phyloP scores from a whole-genome alignment of 2,329 filamentous ascomycete genomes.

The Venturia nashicola region DNA sequence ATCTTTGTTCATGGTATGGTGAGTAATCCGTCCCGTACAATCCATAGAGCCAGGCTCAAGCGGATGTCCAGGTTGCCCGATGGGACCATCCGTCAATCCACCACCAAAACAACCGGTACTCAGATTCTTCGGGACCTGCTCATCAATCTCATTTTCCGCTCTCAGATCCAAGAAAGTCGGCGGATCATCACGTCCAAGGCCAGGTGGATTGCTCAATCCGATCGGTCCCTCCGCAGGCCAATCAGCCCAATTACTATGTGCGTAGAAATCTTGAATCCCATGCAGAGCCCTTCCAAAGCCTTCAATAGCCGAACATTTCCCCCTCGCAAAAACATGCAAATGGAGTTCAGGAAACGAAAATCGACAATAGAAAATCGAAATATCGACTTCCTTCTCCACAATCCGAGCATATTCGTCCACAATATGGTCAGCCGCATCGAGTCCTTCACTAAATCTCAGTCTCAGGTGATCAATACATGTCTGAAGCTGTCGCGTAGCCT shows the following conservation, averaged over 20 bases:
- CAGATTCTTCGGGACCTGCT: constrained; percentile 15
- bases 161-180: constrained; percentile 17
- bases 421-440: constrained; percentile 16
- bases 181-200: constrained; percentile 13
- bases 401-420: constrained; percentile 15
- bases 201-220: constrained; percentile 15
- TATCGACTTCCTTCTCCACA: constrained; percentile 14
- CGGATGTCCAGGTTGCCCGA: constrained; percentile 16
- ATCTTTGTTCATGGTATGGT: constrained; percentile 18
- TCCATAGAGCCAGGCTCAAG: constrained; percentile 17
- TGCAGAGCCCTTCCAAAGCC: constrained; percentile 10
- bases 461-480: constrained; percentile 15
- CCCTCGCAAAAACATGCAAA: constrained; percentile 13
- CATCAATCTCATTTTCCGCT: constrained; percentile 16
- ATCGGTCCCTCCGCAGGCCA: constrained; percentile 12
- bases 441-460: constrained; percentile 12
- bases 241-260: constrained; percentile 11
- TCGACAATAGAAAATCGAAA: constrained; percentile 14
- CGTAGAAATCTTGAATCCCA: constrained; percentile 12
- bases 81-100: constrained; percentile 16
- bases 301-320: constrained; percentile 11
- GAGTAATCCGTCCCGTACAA: constrained; percentile 17
- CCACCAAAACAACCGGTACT: constrained; percentile 18
- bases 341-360: constrained; percentile 17
- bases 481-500: constrained; percentile 16